Conservation (phyloP, 2,329 filamentous ascomycete genomes). For the Alternaria infectoria region DNA sequence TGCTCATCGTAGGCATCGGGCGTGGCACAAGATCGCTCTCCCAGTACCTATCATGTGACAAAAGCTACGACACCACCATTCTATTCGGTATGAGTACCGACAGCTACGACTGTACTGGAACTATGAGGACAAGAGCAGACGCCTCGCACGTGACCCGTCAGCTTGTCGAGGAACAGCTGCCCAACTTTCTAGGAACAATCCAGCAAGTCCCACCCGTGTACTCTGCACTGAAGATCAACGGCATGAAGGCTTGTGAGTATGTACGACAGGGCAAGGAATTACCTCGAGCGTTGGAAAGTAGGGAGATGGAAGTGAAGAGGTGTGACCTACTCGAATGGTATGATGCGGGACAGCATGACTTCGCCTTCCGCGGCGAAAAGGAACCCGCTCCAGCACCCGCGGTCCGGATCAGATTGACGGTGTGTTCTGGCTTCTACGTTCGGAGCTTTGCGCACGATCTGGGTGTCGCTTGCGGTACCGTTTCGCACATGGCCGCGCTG, state of each 20-base stretch:
- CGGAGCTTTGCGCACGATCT: conserved; percentile 43
- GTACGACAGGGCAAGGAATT: conserved; percentile 29
- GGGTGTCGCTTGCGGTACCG: conserved; percentile 29
- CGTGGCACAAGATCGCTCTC: conserved; percentile 38
- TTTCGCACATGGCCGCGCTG: conserved; percentile 34
- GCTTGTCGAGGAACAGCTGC: conserved; percentile 25
- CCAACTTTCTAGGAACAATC: conserved; percentile 29
- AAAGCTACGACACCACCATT: conserved; percentile 38
- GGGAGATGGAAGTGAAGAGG: conserved; percentile 37
- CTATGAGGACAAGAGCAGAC: conserved; percentile 15
- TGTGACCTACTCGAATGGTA: conserved; percentile 37
- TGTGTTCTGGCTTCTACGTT: conserved; percentile 42
- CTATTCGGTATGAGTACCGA: conserved; percentile 40
- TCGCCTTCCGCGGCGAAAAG: conserved; percentile 15
- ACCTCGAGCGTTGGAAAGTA: conserved; percentile 31
- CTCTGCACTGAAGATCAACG: conserved; percentile 40
- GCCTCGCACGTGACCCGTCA: conserved; percentile 25
- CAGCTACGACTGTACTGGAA: conserved; percentile 36
- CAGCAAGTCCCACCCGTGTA: conserved; percentile 36
- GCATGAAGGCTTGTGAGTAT: conserved; percentile 40
- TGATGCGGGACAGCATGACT: conserved; percentile 24
- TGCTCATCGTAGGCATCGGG: conserved; percentile 41
- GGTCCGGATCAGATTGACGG: conserved; percentile 29
- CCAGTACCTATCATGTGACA: conserved; percentile 33
- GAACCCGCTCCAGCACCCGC: conserved; percentile 23